Evolutionary conservation across 2,329 filamentous ascomycete species (phyloP), one percentile per base, ranked within the genome.

Genomic region (Chaetothyriales sp.): DNA sequence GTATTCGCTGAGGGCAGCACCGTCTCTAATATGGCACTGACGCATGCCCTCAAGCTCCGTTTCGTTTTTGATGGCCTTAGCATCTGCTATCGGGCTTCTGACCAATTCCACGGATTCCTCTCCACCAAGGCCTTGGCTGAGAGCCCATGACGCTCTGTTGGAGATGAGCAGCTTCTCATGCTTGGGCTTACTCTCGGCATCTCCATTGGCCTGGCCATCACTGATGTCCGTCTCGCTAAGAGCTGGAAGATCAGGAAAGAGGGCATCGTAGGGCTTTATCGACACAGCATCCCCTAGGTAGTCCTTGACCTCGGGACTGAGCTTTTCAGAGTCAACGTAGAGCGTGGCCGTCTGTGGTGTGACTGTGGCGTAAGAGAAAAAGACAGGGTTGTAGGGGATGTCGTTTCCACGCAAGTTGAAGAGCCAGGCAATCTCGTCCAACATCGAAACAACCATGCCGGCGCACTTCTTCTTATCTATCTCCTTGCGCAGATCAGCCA

Each of bases 371-470:
- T 96, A 98, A 15, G 90, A 92, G 69, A 96, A 96, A 73, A 98
- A 96, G 47, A 98, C 92, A 0, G 92, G 92, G 64, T 98, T 98
- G 71, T 92, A 98, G 0, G 88, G 86, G 57, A 98, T 96, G 64
- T 96, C 92, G 65, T 77, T 92, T 60, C 92, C 92, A 59, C 92
- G 81, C 47, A 98, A 71, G 68, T 98, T 98, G 73, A 95, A 95
- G n/a, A 98, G 75, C 92, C 92, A 98, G 9, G 92, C 92, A 60
- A 95, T 80, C 68, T 98, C 92, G 62, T 98, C 92, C 44, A 98
- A 78, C 67, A 51, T 70, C 70, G 71, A 95, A 45, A 96, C 79
- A 47, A 96, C 80, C 59, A 96, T 87, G 1, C 86, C 90, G 18
- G 82, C 77, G 5, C 81, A 83, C 64, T 92, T 92, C 70, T 86